A percentile compares a stretch with the other conserved stretches of the same genome.
These are phyloP conservation scores for Fusarium verticillioides DNA, from an alignment of 2,329 filamentous ascomycete species.

Conservation along the genomic window DNA sequence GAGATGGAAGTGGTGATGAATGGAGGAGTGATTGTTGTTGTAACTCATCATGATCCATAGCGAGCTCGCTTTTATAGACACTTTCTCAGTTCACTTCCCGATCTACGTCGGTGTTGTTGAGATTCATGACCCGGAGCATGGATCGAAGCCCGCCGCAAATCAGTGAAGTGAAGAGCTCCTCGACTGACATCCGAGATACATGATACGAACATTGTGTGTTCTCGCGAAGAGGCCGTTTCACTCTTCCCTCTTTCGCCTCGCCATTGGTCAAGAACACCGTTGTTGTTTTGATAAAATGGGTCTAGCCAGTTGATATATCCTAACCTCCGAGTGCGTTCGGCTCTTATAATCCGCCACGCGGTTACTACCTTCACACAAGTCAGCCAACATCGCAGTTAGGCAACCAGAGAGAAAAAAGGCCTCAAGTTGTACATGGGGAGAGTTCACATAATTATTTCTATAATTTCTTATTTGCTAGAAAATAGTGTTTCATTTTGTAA, in stretches of 20 bases:
- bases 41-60: accelerated
- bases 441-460: not conserved
- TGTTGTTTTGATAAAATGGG: not conserved
- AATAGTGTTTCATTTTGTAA: not conserved
- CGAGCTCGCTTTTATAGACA: not conserved
- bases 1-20: not conserved
- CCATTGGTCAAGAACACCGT: not conserved
- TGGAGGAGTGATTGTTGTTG: not conserved
- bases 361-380: not conserved
- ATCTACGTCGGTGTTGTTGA: not conserved
- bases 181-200: not conserved
- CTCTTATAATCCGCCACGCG: not conserved
- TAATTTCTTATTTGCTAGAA: not conserved
- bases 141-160: not conserved
- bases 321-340: constrained; percentile 8
- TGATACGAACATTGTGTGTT: not conserved
- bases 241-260: not conserved
- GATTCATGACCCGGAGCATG: not conserved
- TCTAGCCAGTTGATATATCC: not conserved
- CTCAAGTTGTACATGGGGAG: accelerated
- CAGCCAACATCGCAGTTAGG: no score
- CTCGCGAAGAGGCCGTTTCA: not conserved
- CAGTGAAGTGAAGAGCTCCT: not conserved
- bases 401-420: accelerated
- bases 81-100: not conserved